Evolutionary conservation across 164 flowering plant species (phyloP), one percentile per base, ranked within the genome.

Genomic region (Paratinospora sagittata): DNA sequence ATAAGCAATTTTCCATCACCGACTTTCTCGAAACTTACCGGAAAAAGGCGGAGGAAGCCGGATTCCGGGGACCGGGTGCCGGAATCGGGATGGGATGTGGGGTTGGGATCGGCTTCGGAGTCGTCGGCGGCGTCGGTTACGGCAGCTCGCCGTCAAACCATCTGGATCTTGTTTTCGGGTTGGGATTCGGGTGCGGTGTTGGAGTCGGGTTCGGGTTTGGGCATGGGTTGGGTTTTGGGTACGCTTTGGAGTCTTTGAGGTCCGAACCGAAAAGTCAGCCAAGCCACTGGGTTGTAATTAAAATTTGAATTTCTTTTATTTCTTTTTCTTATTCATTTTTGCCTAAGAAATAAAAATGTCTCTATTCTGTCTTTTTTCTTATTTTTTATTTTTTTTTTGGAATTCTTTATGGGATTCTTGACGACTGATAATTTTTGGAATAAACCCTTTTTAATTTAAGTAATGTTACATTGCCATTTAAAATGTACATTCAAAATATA

Each of bases 51-150:
- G 76, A 82, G 13, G 65, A 60, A n/a, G 63, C 52, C n/a, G 58
- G 7, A 24, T 81, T 27, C 13, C 78, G 57, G 90, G 91, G 58
- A 0, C 90, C 90, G 2, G 92, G 95, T 30, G 85, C 61, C 14
- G 95, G 88, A 1, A 75, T 69, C 14, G 95, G 95, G 8, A n/a
- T 84, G n/a, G 94, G 94, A 13, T 89, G 94, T 69, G 94, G 94
- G 5, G 83, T 73, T 27, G 94, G 94, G 9, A 7, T 84, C 5
- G 94, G 94, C 21, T 41, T 85, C 2, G 92, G 90, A 21, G 45
- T 88, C 19, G 85, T 82, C 3, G 95, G 94, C 5, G 91, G 90
- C 63, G 26, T 78, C 0, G 94, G 89, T 8, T 74, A 49, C 52
- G 85, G 83, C 2, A 85, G 84, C 19, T 72, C 72, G 78, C 74